Evolutionary conservation across 106 monocot species (phyloP), one percentile per base, ranked within the genome.

Genomic region (Ottelia alismoides): DNA sequence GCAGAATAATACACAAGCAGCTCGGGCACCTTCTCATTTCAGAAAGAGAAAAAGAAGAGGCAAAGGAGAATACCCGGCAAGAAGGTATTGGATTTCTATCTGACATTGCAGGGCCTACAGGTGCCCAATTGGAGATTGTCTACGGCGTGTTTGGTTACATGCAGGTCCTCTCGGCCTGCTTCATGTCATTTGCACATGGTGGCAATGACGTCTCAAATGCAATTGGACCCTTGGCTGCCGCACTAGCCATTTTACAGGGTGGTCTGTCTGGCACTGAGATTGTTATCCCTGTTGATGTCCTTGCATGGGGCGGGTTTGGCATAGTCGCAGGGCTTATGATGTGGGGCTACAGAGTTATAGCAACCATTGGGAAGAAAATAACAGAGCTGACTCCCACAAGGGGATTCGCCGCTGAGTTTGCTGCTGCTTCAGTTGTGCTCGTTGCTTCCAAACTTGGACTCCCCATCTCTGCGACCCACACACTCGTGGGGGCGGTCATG

Each of bases 111-210:
- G 96, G 96, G 20, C 96, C 96, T 0, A 89, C 52, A 23, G 96
- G 96, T 19, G 81, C 96, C 25, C 96, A 98, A 60, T 52, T 89
- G 51, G 79, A 98, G 64, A 89, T 98, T 6, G 89, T 98, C 43
- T 98, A 98, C 18, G 89, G 85, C 20, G 89, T 98, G 18, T 98
- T 98, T 27, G 89, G 96, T 22, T 89, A 98, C 76, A 82, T 98
- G 96, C 96, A 98, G 61, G 68, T 98, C 24, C 66, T 98, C n/a
- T 98, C 96, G 3, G 96, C 96, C 1, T 98, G 96, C 48, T 98
- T 98, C 82, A 98, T 98, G 96, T 98, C 96, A 20, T 98, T 98
- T 43, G 89, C 96, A 0, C 96, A 98, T 22, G 96, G 96, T 16
- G 96, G 85, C 18, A 98, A 98, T 12, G 96, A 98, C 17, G 96